These are phyloP conservation scores for Rickenella mellea DNA, from an alignment of 768 basidiomycete genomes.

Conservation along the genomic window DNA sequence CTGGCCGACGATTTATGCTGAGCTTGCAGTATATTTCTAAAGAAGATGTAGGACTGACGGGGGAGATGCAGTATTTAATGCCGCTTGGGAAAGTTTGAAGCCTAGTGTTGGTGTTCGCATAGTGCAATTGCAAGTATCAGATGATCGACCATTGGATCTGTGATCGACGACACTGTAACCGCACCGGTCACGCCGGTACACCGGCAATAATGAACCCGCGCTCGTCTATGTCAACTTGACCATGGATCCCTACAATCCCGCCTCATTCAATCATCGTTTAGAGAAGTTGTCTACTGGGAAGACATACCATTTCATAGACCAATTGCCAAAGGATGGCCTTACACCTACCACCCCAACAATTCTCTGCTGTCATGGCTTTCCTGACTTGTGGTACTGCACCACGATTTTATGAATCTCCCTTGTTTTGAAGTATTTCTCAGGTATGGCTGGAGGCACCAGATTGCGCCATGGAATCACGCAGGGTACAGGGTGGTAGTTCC, in stretches of 20 bases:
- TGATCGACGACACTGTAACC: too few relatives aligned
- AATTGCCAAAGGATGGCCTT: conserved; percentile 38
- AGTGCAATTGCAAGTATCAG: too few relatives aligned
- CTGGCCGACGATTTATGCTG: too few relatives aligned
- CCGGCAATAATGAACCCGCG: too few relatives aligned
- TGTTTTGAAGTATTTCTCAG: conserved; percentile 19
- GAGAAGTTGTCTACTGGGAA: conserved; percentile 48
- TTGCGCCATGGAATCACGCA: conserved; percentile 53
- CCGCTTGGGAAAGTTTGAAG: too few relatives aligned
- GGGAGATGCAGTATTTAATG: too few relatives aligned
- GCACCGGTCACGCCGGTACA: too few relatives aligned
- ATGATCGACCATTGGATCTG: too few relatives aligned
- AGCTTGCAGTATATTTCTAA: too few relatives aligned
- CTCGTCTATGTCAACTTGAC: neutral
- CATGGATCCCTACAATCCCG: conserved; percentile 25
- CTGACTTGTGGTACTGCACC: conserved; percentile 40
- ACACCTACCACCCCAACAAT: conserved; percentile 37
- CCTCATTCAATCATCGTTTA: conserved; percentile 42
- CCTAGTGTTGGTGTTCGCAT: too few relatives aligned
- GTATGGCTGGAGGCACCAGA: conserved; percentile 74
- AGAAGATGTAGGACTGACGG: too few relatives aligned
- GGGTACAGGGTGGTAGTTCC: conserved; percentile 55
- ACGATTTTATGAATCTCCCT: neutral
- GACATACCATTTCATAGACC: conserved; percentile 66
- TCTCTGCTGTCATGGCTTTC: conserved; percentile 76